A percentile compares a stretch with the other conserved stretches of the same genome.
Evolutionary conservation across 768 basidiomycete species (phyloP).

Genomic region (Russula emetica): DNA sequence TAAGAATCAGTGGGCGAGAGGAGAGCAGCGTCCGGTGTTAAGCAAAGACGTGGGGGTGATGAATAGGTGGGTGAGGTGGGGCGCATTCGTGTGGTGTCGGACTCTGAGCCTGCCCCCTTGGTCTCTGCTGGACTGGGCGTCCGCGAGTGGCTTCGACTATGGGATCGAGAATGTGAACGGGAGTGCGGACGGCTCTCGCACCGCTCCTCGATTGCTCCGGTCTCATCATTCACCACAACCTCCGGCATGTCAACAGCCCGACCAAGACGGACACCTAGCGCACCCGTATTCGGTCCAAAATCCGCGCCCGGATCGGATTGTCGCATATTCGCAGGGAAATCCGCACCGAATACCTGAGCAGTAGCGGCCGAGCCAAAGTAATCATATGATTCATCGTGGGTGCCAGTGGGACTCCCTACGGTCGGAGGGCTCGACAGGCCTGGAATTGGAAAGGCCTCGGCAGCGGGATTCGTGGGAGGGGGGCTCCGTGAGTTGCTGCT

Average conservation of each 20-base stretch:
- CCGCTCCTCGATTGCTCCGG: constrained; percentile 22
- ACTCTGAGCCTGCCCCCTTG: constrained; percentile 16
- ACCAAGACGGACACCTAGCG: constrained; percentile 22
- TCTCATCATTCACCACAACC: constrained; percentile 27
- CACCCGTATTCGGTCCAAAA: constrained; percentile 19
- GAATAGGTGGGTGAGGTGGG: constrained; percentile 9
- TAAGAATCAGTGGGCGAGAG: constrained; percentile 29
- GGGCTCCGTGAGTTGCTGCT: constrained; percentile 24
- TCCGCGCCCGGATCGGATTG: constrained; percentile 19
- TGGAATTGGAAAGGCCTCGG: constrained; percentile 22
- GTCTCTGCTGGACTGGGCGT: constrained; percentile 27
- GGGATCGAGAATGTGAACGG: constrained; percentile 20
- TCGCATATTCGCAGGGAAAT: constrained; percentile 4
- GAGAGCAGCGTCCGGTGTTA: constrained; percentile 28
- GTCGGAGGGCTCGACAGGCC: constrained; percentile 13
- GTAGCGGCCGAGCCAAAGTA: constrained; percentile 16
- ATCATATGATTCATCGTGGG: constrained; percentile 19
- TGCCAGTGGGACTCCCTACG: constrained; percentile 13
- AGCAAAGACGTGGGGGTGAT: constrained; percentile 19
- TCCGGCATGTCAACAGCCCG: constrained; percentile 25
- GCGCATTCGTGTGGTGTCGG: constrained; percentile 6
- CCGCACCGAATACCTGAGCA: constrained; percentile 12
- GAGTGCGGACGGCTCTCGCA: constrained; percentile 20
- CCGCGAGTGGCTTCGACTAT: constrained; percentile 26
- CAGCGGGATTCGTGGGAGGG: constrained; percentile 21